These are phyloP conservation scores for Phallus indusiatus DNA, from an alignment of 768 basidiomycete genomes.

Conservation along the genomic window DNA sequence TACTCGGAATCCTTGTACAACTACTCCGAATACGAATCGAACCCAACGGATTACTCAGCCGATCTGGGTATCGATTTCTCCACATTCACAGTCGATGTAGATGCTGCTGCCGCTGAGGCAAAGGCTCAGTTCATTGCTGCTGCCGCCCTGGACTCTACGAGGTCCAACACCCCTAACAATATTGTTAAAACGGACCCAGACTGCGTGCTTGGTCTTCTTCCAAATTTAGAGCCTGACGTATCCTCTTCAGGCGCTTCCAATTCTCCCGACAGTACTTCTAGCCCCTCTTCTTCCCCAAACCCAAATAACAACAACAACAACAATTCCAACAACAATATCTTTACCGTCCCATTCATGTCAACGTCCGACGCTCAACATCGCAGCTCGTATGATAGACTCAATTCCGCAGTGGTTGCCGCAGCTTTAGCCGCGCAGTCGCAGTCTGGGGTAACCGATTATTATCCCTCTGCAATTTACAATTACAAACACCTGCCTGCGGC, in stretches of 20 bases:
- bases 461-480: not conserved
- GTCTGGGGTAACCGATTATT: not conserved
- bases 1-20: slow-evolving; percentile 63
- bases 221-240: slow-evolving; percentile 2
- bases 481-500: slow-evolving; percentile 4
- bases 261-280: not conserved
- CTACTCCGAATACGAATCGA: slow-evolving; percentile 34
- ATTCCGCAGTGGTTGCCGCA: slow-evolving; percentile 2
- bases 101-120: slow-evolving; percentile 37
- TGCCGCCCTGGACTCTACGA: slow-evolving; percentile 5
- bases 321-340: not conserved
- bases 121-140: slow-evolving; percentile 5
- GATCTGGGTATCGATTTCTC: slow-evolving; percentile 71
- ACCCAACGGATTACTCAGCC: slow-evolving; percentile 41
- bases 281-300: not conserved
- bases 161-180: slow-evolving; percentile 12
- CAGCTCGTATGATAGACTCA: slow-evolving; percentile 3
- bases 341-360: not conserved
- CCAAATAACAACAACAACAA: not conserved
- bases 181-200: slow-evolving; percentile 7
- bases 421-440: slow-evolving; percentile 1
- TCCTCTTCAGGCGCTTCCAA: not conserved
- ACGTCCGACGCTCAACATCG: not conserved
- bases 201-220: not conserved
- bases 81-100: slow-evolving; percentile 43